These are phyloP conservation scores for Phoma sp. DNA, from an alignment of 2,329 filamentous ascomycete species.

Conservation along the genomic window DNA sequence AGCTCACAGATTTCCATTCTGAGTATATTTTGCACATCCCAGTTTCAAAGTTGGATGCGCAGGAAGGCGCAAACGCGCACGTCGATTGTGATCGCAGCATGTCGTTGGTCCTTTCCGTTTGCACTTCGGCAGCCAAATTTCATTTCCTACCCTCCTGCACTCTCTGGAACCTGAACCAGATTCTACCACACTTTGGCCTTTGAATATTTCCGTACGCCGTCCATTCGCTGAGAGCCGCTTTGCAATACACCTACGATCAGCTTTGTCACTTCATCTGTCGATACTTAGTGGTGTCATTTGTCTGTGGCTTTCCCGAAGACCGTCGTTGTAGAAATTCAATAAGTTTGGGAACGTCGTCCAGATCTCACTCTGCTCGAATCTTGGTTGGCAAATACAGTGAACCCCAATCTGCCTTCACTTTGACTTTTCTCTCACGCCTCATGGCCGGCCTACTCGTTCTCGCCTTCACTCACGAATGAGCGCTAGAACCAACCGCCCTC, in stretches of 20 bases:
- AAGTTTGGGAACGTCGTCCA: not conserved
- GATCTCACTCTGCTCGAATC: not conserved
- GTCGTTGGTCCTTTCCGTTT: slow-evolving; percentile 9
- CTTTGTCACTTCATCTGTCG: not conserved
- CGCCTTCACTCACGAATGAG: slow-evolving; percentile 4
- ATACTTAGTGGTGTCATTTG: not conserved
- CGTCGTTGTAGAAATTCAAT: no score
- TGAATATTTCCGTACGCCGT: not conserved
- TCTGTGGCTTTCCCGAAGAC: not conserved
- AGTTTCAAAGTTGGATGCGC: not conserved
- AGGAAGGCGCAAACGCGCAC: not conserved
- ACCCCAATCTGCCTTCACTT: not conserved
- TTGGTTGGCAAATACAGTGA: not conserved
- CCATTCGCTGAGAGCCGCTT: not conserved
- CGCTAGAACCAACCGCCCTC: not conserved
- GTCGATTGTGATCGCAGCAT: not conserved
- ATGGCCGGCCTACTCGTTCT: not conserved
- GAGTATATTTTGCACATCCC: not conserved
- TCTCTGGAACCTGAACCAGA: not conserved
- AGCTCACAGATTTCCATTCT: not conserved
- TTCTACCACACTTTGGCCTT: not conserved
- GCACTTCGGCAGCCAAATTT: not conserved
- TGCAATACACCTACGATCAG: not conserved
- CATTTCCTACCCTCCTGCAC: not conserved
- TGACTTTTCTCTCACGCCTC: slow-evolving; percentile 1